phyloP scores from a whole-genome alignment of 352 stramenopile species.

The Globisporangium paddicum region DNA sequence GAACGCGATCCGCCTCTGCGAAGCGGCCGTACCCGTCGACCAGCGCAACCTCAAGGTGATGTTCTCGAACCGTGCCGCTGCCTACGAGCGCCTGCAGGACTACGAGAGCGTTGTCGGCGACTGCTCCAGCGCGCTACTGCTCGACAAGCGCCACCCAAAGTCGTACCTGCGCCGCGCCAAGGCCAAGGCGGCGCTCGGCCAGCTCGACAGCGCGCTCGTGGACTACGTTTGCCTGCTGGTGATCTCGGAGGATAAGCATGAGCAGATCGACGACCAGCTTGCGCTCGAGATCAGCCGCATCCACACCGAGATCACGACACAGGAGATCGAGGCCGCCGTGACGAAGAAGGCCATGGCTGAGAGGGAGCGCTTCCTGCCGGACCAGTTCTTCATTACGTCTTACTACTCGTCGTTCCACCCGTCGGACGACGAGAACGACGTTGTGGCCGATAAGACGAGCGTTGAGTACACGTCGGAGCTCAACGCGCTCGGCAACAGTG shows the following conservation, averaged over 20 bases:
- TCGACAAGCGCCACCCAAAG: conserved; percentile 75
- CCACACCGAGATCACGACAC: conserved; percentile 63
- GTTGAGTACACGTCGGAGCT: conserved; percentile 56
- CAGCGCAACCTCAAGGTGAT: conserved; percentile 81
- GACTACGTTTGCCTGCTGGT: conserved; percentile 80
- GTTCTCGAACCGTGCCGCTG: conserved; percentile 77
- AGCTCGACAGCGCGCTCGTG: conserved; percentile 60
- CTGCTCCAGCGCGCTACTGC: conserved; percentile 45
- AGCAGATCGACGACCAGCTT: conserved; percentile 66
- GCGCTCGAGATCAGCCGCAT: conserved; percentile 72
- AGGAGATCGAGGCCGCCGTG: conserved; percentile 59
- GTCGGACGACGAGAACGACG: conserved; percentile 71
- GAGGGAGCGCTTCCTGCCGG: conserved; percentile 51
- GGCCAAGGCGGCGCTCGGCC: conserved; percentile 38
- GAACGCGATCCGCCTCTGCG: conserved; percentile 53
- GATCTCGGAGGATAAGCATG: conserved; percentile 72
- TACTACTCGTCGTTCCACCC: conserved; percentile 86
- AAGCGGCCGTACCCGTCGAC: conserved; percentile 50
- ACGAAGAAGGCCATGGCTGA: conserved; percentile 46
- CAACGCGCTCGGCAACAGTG: conserved; percentile 25
- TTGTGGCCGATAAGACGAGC: conserved; percentile 46
- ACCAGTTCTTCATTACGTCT: conserved; percentile 82
- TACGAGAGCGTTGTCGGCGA: conserved; percentile 56
- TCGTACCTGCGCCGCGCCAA: conserved; percentile 76
- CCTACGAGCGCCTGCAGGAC: conserved; percentile 68